Base-by-base conservation (phyloP, 169 alveolate genomes). In the Plasmodium blacklocki region DNA sequence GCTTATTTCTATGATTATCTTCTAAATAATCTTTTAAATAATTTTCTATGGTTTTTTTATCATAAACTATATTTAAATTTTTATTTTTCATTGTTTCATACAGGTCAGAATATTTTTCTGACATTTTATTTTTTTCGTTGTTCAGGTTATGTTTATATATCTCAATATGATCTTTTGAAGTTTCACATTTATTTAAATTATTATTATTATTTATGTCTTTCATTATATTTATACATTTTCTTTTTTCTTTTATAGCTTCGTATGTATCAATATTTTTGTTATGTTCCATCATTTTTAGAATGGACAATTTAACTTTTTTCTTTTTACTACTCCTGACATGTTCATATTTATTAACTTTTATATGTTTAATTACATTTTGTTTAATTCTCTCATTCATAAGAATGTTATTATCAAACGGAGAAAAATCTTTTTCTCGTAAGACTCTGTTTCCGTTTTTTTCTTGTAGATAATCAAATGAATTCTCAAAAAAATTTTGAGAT, bases 321-420 rank as follows among this genome's bases (percentile, higher is more conserved):
- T 62, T 80, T 45, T 80, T 80, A n/a, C 18, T n/a, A 59, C 90
- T 80, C 32, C 90, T 68, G 18, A 80, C 21, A 80, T 80, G 90
- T 47, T 80, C 83, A 59, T 80, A 80, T 19, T 66, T 80, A 52
- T 66, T 80, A 56, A 47, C 52, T 45, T 67, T 80, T 32, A 80
- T 18, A 67, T 11, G 19, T 32, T 80, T 80, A 19, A 80, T 80
- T 14, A 80, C 83, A 14, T 68, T 67, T 45, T 80, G 90, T 68
- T 80, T 80, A 14, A 80, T 54, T 52, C 32, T 67, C 2, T 80
- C 90, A 67, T 80, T 80, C 90, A 80, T 80, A 15, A 80, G 83
- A 2, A 80, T 80, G 72, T 80, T 80, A 54, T 80, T 80, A 71
- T 80, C 90, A 45, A 67, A 80, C 0, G 80, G 90, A 60, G 83